These are phyloP conservation scores for Emericellopsis atlantica DNA, from an alignment of 2,329 filamentous ascomycete species.

Conservation along the genomic window DNA sequence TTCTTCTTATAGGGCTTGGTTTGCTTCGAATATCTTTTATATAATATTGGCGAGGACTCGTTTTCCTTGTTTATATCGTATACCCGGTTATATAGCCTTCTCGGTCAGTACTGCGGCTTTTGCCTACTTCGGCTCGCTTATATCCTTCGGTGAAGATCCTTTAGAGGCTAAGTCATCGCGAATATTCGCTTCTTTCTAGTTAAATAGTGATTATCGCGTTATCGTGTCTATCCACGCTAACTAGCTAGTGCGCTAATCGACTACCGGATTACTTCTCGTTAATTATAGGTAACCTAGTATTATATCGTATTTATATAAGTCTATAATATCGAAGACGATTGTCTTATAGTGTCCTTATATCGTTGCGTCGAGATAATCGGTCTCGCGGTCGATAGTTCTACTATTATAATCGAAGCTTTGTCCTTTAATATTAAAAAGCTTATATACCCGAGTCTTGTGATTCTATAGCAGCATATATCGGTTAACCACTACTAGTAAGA, in stretches of 20 bases:
- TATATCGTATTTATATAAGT: too few relatives aligned
- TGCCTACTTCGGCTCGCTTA: neutral
- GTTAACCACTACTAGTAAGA: neutral
- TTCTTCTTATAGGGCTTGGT: neutral
- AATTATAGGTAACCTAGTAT: neutral
- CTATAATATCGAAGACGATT: too few relatives aligned
- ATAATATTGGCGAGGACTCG: neutral
- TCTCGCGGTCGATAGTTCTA: too few relatives aligned
- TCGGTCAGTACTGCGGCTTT: neutral
- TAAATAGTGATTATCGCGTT: neutral
- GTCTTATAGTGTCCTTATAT: too few relatives aligned
- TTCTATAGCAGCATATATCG: neutral
- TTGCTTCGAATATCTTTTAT: neutral
- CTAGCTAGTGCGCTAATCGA: neutral
- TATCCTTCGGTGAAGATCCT: neutral
- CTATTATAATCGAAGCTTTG: too few relatives aligned
- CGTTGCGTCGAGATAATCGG: too few relatives aligned
- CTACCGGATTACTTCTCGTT: neutral
- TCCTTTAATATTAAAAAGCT: too few relatives aligned
- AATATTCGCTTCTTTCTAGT: neutral
- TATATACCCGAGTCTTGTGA: too few relatives aligned
- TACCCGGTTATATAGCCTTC: neutral
- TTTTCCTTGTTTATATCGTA: conserved; percentile 1
- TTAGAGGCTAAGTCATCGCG: neutral
- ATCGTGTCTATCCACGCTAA: neutral